Evolutionary conservation across 106 monocot genomes (phyloP), one percentile per base, ranked within the genome.

Genomic region (Alisma plantagoaquatica): DNA sequence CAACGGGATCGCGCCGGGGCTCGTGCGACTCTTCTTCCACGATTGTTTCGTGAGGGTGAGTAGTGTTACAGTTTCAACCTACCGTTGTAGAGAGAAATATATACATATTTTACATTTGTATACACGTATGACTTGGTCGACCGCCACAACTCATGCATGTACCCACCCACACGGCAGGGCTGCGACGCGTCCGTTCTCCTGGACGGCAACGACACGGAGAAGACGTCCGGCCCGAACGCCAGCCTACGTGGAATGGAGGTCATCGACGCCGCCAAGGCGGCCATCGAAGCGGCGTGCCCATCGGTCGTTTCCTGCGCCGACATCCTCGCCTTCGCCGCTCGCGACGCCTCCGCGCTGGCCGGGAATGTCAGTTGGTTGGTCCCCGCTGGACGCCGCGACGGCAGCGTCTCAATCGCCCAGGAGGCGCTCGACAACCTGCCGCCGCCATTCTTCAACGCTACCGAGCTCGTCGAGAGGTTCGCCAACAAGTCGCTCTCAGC

Each of bases 281-380:
- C 15, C 1, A 6, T 59, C 41, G 58, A 59, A 24, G 15, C 20
- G 1, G 24, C 1, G 14, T 59, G 58, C 43, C 23, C 41, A 10
- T 2, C 1, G 12, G 56, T 46, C 23, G 77, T 77, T 29, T 77
- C 66, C 16, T 66, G 71, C 19, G 60, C 77, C 23, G 71, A 77
- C 54, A 62, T 72, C 55, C 49, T 77, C 35, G 67, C 77, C 2
- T 61, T 77, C 32, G 77, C 75, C 10, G 70, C 70, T 3, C 57
- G 69, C 15, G 64, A 76, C 33, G 27, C 27, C 16, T 22, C 26
- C 57, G 20, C 59, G 27, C n/a, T 47, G 31, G 23, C 45, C 46
- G 49, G 62, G 31, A 32, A 33, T 21, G 41, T 63, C 49, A 24
- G 12, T 12, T 64, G 27, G 23, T 2, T n/a, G 8, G 64, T 64